phyloP scores from a whole-genome alignment of 1,284 basidiomycete genomes.

The Amylostereum areolatum region DNA sequence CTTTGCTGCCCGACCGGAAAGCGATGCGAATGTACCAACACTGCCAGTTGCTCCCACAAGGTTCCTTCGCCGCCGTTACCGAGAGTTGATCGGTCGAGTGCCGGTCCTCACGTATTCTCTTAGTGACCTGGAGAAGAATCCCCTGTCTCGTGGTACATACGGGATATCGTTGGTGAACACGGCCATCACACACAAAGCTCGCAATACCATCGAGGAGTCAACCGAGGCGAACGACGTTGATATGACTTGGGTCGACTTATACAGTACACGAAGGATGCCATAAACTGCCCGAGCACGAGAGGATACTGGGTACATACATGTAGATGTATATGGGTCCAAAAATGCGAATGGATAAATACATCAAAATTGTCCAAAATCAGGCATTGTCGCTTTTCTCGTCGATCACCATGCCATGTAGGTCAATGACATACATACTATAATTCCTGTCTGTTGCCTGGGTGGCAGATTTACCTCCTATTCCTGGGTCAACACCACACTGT shows the following conservation, averaged over 20 bases:
- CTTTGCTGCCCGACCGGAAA: too few relatives aligned
- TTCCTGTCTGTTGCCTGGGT: conserved; percentile 57
- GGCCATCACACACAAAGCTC: conserved; percentile 17
- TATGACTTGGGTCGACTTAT: conserved; percentile 22
- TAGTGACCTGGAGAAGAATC: neutral
- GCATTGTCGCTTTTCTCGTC: conserved; percentile 36
- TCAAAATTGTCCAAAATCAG: neutral
- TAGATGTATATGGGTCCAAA: too few relatives aligned
- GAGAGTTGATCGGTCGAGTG: conserved; percentile 46
- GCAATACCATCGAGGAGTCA: conserved; percentile 14
- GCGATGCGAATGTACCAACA: too few relatives aligned
- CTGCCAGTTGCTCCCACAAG: conserved; percentile 18
- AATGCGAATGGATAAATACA: too few relatives aligned
- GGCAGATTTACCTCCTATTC: conserved; percentile 39
- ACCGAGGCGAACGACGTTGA: conserved; percentile 23
- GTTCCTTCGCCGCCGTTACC: conserved; percentile 65
- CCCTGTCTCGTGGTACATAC: conserved; percentile 15
- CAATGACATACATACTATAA: conserved; percentile 77
- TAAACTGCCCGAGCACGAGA: too few relatives aligned
- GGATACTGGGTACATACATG: too few relatives aligned
- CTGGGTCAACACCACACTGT: conserved; percentile 76
- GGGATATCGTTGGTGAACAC: conserved; percentile 24
- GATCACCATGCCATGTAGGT: conserved; percentile 73
- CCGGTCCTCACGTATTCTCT: conserved; percentile 46
- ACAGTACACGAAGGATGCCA: too few relatives aligned